Evolutionary conservation across 805 yeast genomes (phyloP), one percentile per base, ranked within the genome.

Genomic region (Saccharomycopsis fodiens): DNA sequence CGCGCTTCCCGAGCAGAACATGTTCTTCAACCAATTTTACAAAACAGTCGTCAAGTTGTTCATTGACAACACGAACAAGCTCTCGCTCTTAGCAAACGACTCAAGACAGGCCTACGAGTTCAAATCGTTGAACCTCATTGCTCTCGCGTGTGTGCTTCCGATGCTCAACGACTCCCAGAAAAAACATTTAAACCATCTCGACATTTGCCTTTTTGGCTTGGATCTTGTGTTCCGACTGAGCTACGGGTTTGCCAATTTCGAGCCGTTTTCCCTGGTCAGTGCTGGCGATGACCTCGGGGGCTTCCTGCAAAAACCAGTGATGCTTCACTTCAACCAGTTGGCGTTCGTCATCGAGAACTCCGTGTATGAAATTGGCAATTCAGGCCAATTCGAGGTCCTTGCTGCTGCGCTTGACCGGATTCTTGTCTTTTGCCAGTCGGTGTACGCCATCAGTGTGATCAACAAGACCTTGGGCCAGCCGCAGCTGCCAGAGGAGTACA

Each of bases 1-100:
- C 30, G 16, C 15, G 4, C 20, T 30, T n/a, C 48, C 48, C 4
- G 53, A 50, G 41, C 25, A 38, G 3, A 10, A 20, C 3, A 2
- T 37, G 6, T 50, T 50, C 29, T 50, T 46, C 21, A 23, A 41
- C 10, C 35, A 44, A 7, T 46, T 46, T 25, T 45, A 50, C 15
- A 37, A 46, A 17, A 25, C 27, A 20, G 40, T 43, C 4, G 3
- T 40, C 17, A 25, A 25, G 16, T 23, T 29, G 20, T 27, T 46
- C 21, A 43, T 46, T 16, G 25, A 30, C 5, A 46, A 50, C 21
- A 36, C 37, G 4, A 35, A 35, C 15, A 30, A 12, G 17, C 17
- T 39, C 17, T 29, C 31, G 13, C 37, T 22, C 6, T 29, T 17
- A n/a, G 37, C 16, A 29, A 5, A 19, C 12, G 37, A 23, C 12